A percentile compares a stretch with the other conserved stretches of the same genome.
Evolutionary conservation across 2,329 filamentous ascomycete species (phyloP).

Genomic region (Aspergillus melleus): DNA sequence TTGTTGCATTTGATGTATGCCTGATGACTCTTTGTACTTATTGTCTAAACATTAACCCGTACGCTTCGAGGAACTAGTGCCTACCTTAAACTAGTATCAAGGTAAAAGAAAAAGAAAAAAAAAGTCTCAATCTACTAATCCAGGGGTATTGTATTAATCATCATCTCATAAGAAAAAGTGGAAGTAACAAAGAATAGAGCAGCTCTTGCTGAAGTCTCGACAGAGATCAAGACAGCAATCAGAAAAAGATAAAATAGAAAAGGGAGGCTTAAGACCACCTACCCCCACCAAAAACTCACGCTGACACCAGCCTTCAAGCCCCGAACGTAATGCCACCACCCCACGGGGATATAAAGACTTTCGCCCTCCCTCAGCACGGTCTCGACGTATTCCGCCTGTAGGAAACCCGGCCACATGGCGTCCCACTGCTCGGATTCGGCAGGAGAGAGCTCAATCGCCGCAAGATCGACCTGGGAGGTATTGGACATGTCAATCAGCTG

Average conservation of each 20-base stretch:
- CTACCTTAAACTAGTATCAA: neutral
- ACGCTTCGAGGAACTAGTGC: neutral
- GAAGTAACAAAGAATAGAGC: no score
- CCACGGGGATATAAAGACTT: constrained; percentile 82
- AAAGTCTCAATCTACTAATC: neutral
- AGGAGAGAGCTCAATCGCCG: constrained; percentile 60
- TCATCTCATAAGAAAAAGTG: neutral
- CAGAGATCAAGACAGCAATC: neutral
- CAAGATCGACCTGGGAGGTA: constrained; percentile 77
- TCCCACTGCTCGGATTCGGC: constrained; percentile 44
- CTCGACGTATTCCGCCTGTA: constrained; percentile 67
- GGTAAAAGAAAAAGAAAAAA: neutral
- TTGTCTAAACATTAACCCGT: no score
- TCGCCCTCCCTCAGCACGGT: constrained; percentile 77
- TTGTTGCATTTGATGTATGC: neutral
- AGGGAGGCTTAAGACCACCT: neutral
- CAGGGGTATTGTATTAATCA: constrained; percentile 4
- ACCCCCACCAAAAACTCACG: constrained; percentile 96
- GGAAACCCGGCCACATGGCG: constrained; percentile 57
- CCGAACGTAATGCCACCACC: constrained; percentile 98
- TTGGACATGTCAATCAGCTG: constrained; percentile 80
- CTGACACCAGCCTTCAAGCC: constrained; percentile 86
- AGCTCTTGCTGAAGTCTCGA: neutral
- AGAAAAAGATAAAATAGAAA: neutral
- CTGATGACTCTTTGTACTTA: neutral